Evolutionary conservation across 495 filamentous ascomycete genomes (phyloP).

Genomic region (Aspergillus asperescens): DNA sequence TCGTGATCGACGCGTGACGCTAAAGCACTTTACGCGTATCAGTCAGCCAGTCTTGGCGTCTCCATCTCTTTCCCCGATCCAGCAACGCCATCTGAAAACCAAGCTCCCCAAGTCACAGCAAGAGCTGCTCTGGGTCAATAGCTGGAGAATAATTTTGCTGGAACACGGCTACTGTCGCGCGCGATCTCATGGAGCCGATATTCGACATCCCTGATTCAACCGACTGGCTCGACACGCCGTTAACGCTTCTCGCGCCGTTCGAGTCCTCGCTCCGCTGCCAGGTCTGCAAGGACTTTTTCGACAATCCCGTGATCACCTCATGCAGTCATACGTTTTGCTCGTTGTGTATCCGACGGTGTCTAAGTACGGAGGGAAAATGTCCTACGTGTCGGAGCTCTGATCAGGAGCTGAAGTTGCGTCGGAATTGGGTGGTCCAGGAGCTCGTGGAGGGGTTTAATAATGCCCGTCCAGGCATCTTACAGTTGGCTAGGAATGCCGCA

Average conservation of each 20-base stretch:
- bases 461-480: slow-evolving; percentile 56
- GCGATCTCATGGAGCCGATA: slow-evolving; percentile 37
- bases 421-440: slow-evolving; percentile 78
- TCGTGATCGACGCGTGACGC: slow-evolving; percentile 29
- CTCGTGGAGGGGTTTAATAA: slow-evolving; percentile 72
- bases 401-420: slow-evolving; percentile 76
- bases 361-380: slow-evolving; percentile 77
- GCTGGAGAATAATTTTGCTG: not conserved
- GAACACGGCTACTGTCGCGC: not conserved
- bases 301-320: slow-evolving; percentile 86
- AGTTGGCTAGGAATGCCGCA: slow-evolving; percentile 49
- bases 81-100: not conserved
- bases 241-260: slow-evolving; percentile 65
- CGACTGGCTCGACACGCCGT: slow-evolving; percentile 82
- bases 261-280: slow-evolving; percentile 89
- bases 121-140: not conserved
- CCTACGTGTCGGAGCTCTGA: slow-evolving; percentile 72
- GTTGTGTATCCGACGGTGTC: slow-evolving; percentile 79
- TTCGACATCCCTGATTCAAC: slow-evolving; percentile 78
- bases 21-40: slow-evolving; percentile 48
- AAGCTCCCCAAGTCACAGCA: not conserved
- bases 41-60: slow-evolving; percentile 43
- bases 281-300: slow-evolving; percentile 96
- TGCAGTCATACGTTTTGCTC: slow-evolving; percentile 98
- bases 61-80: not conserved